Evolutionary conservation across 2,329 filamentous ascomycete species (phyloP).

Genomic region (Aureobasidium sp.): DNA sequence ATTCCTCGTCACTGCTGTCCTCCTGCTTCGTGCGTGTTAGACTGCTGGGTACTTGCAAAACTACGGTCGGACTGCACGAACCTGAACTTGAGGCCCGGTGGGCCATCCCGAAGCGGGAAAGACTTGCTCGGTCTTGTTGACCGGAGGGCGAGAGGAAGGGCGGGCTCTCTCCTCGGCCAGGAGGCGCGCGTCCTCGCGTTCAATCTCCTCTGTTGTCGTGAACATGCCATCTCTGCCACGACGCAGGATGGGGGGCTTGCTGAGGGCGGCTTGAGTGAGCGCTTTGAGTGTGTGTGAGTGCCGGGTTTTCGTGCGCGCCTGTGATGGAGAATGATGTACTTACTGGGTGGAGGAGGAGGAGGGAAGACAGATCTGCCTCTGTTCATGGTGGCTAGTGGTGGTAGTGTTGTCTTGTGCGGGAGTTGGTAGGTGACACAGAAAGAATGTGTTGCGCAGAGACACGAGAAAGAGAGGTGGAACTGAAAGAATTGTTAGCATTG

Average conservation of each 20-base stretch:
- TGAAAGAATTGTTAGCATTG: not conserved
- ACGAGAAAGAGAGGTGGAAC: not conserved
- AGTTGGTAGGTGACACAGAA: not conserved
- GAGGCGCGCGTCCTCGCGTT: not conserved
- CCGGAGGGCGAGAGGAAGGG: not conserved
- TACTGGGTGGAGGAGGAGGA: not conserved
- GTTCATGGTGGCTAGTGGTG: not conserved
- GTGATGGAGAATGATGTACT: not conserved
- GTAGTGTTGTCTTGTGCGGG: not conserved
- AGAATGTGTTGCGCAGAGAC: not conserved
- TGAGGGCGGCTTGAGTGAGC: not conserved
- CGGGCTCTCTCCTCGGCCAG: not conserved
- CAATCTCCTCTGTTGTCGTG: not conserved
- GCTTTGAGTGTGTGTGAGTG: not conserved
- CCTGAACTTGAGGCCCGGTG: not conserved
- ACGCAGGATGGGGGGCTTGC: not conserved
- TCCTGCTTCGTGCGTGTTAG: not conserved
- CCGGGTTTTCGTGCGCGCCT: not conserved
- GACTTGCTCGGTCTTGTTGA: not conserved
- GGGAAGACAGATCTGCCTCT: not conserved
- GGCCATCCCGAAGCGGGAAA: not conserved
- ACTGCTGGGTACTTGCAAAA: not conserved
- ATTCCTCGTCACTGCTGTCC: not conserved
- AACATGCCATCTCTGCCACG: not conserved
- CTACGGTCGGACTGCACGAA: not conserved